Evolutionary conservation across 176 grass and related monocot species (phyloP).

Genomic region (Avena sativa): DNA sequence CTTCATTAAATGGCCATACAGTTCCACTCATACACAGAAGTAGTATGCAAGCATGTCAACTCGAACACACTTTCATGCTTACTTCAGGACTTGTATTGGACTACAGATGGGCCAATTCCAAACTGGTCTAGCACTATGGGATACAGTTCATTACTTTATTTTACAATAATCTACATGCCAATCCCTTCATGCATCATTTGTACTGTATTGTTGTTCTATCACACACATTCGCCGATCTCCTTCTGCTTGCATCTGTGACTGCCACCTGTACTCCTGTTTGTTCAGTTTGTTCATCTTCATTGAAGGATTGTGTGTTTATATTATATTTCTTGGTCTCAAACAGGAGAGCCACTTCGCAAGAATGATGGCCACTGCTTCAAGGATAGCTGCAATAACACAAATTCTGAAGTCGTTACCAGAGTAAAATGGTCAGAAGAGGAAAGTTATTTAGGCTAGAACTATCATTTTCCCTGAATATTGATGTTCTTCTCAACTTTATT

Average conservation of each 20-base stretch:
- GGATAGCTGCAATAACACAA: conserved; percentile 30
- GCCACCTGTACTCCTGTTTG: not conserved
- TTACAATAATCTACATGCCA: not conserved
- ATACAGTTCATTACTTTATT: conserved; percentile 12
- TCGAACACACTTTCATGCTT: conserved; percentile 2
- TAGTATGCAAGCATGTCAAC: not conserved
- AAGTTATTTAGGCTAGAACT: conserved; percentile 36
- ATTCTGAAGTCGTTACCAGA: conserved; percentile 39
- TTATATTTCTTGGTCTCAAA: conserved; percentile 17
- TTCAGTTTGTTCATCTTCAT: conserved; percentile 43
- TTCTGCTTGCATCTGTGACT: not conserved
- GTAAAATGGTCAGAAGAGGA: conserved; percentile 63
- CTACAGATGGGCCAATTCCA: not conserved
- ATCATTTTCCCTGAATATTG: not conserved
- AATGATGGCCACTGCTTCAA: conserved; percentile 30
- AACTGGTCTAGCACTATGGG: not conserved
- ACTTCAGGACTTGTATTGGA: conserved; percentile 10
- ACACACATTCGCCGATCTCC: not conserved
- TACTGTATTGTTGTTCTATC: not conserved
- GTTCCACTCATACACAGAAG: not conserved
- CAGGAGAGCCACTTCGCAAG: conserved; percentile 37
- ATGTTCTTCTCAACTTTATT: conserved; percentile 30
- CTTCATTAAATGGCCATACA: not conserved
- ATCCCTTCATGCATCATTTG: conserved; percentile 36
- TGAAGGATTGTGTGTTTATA: conserved; percentile 23